A percentile compares a stretch with the other conserved stretches of the same genome.
These are phyloP conservation scores for Oehlia diaphana DNA, from an alignment of 192 early-diverging fungal species.

Conservation along the genomic window DNA sequence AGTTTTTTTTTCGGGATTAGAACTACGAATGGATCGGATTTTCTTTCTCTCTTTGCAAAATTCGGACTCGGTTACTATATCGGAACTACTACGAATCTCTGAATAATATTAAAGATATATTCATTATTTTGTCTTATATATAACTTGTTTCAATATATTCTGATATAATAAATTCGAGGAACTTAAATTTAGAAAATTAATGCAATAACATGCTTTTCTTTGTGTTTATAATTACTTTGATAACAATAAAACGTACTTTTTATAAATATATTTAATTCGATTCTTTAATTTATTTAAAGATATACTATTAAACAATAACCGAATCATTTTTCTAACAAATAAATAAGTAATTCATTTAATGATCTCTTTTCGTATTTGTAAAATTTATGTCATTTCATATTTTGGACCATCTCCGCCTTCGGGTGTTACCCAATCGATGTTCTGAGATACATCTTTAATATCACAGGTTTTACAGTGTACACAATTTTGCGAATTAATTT, in stretches of 20 bases:
- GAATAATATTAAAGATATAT: neutral
- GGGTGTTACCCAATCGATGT: conserved; percentile 98
- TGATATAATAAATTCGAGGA: neutral
- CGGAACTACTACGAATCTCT: neutral
- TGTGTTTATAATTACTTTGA: too few relatives aligned
- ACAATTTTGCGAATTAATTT: conserved; percentile 97
- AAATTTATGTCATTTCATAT: conserved; percentile 38
- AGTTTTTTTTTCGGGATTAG: conserved; percentile 9
- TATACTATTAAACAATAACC: too few relatives aligned
- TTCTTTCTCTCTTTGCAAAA: neutral
- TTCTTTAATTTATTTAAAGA: too few relatives aligned
- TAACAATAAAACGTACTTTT: neutral
- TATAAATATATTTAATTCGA: too few relatives aligned
- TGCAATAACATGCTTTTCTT: neutral
- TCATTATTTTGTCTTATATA: neutral
- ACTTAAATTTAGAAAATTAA: neutral
- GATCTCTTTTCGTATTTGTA: neutral
- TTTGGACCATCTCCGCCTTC: conserved; percentile 47
- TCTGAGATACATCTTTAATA: conserved; percentile 98
- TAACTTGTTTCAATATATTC: too few relatives aligned
- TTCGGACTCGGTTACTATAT: neutral
- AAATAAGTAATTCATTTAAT: too few relatives aligned
- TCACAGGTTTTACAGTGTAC: conserved; percentile 99
- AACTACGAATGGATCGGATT: neutral
- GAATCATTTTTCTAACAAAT: too few relatives aligned